Base-by-base conservation (phyloP, 2,329 filamentous ascomycete genomes). In the Geosmithia putterillii region DNA sequence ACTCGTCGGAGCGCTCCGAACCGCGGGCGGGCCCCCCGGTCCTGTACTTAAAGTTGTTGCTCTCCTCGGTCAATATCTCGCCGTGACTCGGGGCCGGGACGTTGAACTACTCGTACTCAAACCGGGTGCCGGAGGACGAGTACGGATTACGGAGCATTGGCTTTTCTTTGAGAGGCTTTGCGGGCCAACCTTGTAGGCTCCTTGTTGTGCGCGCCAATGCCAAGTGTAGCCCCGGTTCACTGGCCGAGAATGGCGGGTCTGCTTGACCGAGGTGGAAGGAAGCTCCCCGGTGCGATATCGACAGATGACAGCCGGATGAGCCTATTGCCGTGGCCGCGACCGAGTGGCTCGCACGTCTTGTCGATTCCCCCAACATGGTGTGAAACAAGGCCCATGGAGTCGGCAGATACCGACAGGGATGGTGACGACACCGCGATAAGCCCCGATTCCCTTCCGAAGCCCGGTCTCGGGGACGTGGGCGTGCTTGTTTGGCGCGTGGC, bases 181-280 rank as follows among this genome's bases (percentile, higher is more conserved):
- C 15, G 28, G 28, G 28, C 8, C 28, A 32, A 8, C 8, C n/a
- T 25, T 25, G 10, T 32, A 12, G 6, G 10, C 15, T 32, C 5
- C 15, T 32, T 38, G 4, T 38, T 18, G n/a, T n/a, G n/a, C n/a
- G n/a, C n/a, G n/a, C n/a, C n/a, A n/a, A n/a, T n/a, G n/a, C n/a
- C n/a, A n/a, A n/a, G n/a, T n/a, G n/a, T n/a, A 18, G 36, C 15
- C 36, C 36, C 9, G 20, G 36, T 38, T n/a, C 17, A 38, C 15
- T 9, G 20, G 36, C 36, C 38, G 22, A 40, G 38, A 23, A 38
- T 10, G 36, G 28, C 28, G 36, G 19, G 10, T 7, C 32, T 14
- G 49, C 52, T 46, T 10, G n/a, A 55, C 53, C 53, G 35, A 55
- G 54, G 42, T 55, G 56, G 46, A 55, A 55, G 56, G 46, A 55